Evolutionary conservation across 768 basidiomycete genomes (phyloP).

Genomic region (Brasilioporus rufonigricans): DNA sequence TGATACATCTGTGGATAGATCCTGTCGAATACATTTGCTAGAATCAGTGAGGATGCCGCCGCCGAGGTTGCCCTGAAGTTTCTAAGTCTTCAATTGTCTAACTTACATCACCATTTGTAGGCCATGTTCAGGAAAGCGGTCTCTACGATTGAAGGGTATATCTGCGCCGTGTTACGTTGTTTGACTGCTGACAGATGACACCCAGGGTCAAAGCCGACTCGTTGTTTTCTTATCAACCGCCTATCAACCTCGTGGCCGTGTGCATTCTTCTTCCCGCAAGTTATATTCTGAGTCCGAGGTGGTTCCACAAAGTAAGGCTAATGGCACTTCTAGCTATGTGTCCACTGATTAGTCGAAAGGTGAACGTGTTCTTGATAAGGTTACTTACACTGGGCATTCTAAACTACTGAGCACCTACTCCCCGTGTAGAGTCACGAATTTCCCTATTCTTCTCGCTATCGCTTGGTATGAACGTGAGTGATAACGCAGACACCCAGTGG

Average conservation of each 20-base stretch:
- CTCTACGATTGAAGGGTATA: constrained; percentile 88
- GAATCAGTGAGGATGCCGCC: constrained; percentile 88
- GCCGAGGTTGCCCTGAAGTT: constrained; percentile 61
- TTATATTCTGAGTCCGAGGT: constrained; percentile 85
- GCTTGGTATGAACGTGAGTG: constrained; percentile 74
- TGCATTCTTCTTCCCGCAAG: constrained; percentile 84
- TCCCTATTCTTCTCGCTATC: constrained; percentile 78
- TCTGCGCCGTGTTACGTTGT: neutral
- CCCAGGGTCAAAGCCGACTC: constrained; percentile 85
- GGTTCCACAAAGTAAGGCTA: constrained; percentile 88
- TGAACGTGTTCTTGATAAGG: constrained; percentile 89
- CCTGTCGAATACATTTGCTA: constrained; percentile 92
- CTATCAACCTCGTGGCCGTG: constrained; percentile 86
- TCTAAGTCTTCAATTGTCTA: neutral
- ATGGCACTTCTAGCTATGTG: constrained; percentile 2
- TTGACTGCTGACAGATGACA: constrained; percentile 13
- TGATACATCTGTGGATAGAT: constrained; percentile 52
- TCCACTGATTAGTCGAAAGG: constrained; percentile 39
- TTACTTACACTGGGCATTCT: constrained; percentile 22
- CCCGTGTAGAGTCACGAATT: constrained; percentile 62
- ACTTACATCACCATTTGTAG: constrained; percentile 36
- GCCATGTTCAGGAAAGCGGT: constrained; percentile 96
- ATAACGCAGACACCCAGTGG: neutral
- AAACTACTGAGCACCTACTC: neutral
- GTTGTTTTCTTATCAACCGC: constrained; percentile 92